A percentile compares a stretch with the other conserved stretches of the same genome.
Evolutionary conservation across 768 basidiomycete species (phyloP).

Genomic region (Collybia sp.): DNA sequence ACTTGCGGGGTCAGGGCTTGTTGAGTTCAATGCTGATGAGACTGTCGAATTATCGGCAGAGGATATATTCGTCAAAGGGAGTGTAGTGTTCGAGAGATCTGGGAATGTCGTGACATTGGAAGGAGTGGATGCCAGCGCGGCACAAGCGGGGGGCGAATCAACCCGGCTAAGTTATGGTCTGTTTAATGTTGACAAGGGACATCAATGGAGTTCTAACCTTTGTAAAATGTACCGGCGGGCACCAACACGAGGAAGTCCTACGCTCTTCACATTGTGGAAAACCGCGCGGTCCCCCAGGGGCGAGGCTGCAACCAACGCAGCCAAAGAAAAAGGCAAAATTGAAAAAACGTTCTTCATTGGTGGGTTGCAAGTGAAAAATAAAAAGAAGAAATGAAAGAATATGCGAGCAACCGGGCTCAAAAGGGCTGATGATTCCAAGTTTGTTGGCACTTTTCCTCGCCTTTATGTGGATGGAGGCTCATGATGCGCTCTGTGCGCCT

Average conservation of each 20-base stretch:
- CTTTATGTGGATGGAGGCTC: neutral
- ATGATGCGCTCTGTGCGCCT: too few species aligned
- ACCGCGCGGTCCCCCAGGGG: conserved; percentile 29
- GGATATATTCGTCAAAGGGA: conserved; percentile 6
- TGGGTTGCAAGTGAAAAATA: conserved; percentile 9
- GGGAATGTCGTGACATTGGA: conserved; percentile 8
- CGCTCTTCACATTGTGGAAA: conserved; percentile 20
- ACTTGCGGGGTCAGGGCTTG: neutral
- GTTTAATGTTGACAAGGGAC: neutral
- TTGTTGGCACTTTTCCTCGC: neutral
- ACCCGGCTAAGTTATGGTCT: conserved; percentile 16
- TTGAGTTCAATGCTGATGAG: neutral
- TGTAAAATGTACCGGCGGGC: conserved; percentile 26
- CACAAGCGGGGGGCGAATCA: conserved; percentile 28
- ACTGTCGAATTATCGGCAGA: neutral
- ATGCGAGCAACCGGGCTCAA: conserved; percentile 30
- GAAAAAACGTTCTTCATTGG: conserved; percentile 17
- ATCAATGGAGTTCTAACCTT: conserved; percentile 17
- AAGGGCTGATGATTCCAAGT: conserved; percentile 9
- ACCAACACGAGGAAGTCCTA: conserved; percentile 16
- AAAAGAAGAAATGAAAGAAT: conserved; percentile 9
- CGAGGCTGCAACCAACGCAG: conserved; percentile 22
- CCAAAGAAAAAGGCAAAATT: conserved; percentile 22
- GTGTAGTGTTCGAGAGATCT: conserved; percentile 8
- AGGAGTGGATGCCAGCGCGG: conserved; percentile 13